A percentile compares a stretch with the other conserved stretches of the same genome.
phyloP scores from a whole-genome alignment of 1,139 yeast genomes.

The Candida gigantensis region DNA sequence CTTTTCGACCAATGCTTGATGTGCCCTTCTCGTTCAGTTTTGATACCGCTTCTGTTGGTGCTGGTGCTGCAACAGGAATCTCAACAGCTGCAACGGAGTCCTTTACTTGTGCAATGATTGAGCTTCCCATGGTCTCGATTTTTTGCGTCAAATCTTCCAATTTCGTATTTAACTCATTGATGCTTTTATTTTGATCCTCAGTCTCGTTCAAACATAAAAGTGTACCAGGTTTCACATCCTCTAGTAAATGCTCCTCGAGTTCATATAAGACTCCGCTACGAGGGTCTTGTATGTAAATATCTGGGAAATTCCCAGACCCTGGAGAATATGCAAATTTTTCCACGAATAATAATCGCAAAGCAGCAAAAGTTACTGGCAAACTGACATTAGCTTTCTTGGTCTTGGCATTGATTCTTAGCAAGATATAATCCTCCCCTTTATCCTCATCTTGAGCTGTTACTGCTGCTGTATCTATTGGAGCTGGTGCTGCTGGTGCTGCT shows the following conservation, averaged over 20 bases:
- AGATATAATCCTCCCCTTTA: slow-evolving; percentile 27
- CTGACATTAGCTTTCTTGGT: slow-evolving; percentile 32
- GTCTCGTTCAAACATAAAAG: slow-evolving; percentile 56
- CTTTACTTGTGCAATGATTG: slow-evolving; percentile 24
- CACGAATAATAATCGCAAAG: slow-evolving; percentile 72
- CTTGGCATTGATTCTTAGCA: slow-evolving; percentile 24
- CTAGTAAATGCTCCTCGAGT: slow-evolving; percentile 66
- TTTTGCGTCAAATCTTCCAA: slow-evolving; percentile 32
- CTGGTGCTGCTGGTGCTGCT: background rate
- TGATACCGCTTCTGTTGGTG: background rate
- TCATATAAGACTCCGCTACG: slow-evolving; percentile 67
- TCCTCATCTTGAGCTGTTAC: background rate
- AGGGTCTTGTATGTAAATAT: slow-evolving; percentile 72
- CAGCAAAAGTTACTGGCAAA: slow-evolving; percentile 58
- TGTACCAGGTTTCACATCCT: slow-evolving; percentile 61
- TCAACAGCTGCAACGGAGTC: slow-evolving; percentile 26
- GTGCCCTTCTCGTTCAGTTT: slow-evolving; percentile 1
- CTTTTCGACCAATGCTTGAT: slow-evolving; percentile 7
- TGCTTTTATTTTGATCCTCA: slow-evolving; percentile 21
- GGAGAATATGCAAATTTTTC: slow-evolving; percentile 88
- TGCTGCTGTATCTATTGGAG: background rate
- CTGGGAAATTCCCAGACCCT: slow-evolving; percentile 70
- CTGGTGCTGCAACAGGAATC: slow-evolving; percentile 14
- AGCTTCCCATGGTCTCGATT: slow-evolving; percentile 29
- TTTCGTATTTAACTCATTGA: slow-evolving; percentile 21